These are phyloP conservation scores for Lepidium sativum DNA, from an alignment of 345 rosid species.

Conservation along the genomic window DNA sequence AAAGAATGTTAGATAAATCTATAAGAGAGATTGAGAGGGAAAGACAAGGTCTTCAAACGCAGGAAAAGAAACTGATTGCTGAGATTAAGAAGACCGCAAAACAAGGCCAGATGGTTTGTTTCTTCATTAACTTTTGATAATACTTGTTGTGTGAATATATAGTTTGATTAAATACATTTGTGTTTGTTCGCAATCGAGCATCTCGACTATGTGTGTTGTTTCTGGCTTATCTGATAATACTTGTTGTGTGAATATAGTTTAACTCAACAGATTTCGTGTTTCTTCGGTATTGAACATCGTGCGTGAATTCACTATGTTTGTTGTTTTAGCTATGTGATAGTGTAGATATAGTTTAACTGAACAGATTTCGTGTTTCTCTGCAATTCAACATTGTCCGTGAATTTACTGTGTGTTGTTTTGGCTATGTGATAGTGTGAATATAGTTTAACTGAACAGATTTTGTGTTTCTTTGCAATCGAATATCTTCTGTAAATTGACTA, in stretches of 20 bases:
- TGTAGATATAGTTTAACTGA: too few species aligned
- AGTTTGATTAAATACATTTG: not conserved
- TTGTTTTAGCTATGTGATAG: too few species aligned
- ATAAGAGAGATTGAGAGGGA: slow-evolving; percentile 94
- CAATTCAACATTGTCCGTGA: too few species aligned
- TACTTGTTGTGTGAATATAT: not conserved
- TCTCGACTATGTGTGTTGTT: not conserved
- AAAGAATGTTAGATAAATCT: slow-evolving; percentile 93
- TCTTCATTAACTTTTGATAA: not conserved
- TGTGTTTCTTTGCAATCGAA: not conserved
- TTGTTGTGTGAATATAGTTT: too few species aligned
- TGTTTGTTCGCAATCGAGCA: not conserved
- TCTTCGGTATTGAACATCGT: too few species aligned
- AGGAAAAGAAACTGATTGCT: slow-evolving; percentile 79
- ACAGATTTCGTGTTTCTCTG: too few species aligned
- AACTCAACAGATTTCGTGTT: too few species aligned
- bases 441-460: too few species aligned
- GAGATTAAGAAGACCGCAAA: slow-evolving; percentile 94
- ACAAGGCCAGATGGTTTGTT: slow-evolving; percentile 90
- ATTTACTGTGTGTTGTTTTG: too few species aligned
- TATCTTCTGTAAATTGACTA: not conserved
- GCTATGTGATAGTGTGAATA: too few species aligned
- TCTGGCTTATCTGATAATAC: too few species aligned
- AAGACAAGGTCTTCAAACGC: slow-evolving; percentile 79
- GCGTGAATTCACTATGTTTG: too few species aligned